phyloP scores from a whole-genome alignment of 164 flowering plant genomes.

The Warburgia ugandensis region DNA sequence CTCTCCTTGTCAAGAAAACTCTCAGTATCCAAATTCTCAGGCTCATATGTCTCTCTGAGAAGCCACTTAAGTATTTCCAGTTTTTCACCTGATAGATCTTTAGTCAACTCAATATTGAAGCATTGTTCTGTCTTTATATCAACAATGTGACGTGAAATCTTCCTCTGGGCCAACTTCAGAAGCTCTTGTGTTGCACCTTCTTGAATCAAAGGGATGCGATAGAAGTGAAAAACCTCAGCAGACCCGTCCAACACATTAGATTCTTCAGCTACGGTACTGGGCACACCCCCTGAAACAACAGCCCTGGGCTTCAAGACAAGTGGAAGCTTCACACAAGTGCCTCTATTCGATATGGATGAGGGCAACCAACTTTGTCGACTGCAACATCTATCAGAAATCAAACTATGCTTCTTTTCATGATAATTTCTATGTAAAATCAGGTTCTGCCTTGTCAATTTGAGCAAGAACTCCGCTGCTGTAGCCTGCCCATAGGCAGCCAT shows the following conservation, averaged over 20 bases:
- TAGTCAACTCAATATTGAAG: conserved; percentile 56
- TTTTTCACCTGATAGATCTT: conserved; percentile 50
- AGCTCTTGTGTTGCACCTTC: conserved; percentile 64
- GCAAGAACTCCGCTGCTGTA: no score
- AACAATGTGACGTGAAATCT: conserved; percentile 54
- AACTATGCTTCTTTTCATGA: no score
- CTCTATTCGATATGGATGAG: no score
- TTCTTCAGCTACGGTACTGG: conserved; percentile 24
- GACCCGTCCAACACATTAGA: conserved; percentile 14
- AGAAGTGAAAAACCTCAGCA: conserved; percentile 55
- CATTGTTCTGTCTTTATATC: conserved; percentile 86
- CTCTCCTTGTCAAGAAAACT: conserved; percentile 59
- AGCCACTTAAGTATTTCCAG: conserved; percentile 59
- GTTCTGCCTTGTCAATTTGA: no score
- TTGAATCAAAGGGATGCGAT: conserved; percentile 58
- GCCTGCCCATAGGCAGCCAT: no score
- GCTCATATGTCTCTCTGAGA: conserved; percentile 75
- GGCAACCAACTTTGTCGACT: no score
- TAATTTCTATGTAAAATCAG: no score
- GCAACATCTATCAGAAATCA: no score
- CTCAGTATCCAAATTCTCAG: conserved; percentile 55
- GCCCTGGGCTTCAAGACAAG: conserved; percentile 29
- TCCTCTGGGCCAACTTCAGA: conserved; percentile 51
- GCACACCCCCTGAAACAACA: conserved; percentile 31
- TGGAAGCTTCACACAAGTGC: no score